Base-by-base conservation (phyloP, 352 stramenopile genomes). In the Phytophthora litchii region DNA sequence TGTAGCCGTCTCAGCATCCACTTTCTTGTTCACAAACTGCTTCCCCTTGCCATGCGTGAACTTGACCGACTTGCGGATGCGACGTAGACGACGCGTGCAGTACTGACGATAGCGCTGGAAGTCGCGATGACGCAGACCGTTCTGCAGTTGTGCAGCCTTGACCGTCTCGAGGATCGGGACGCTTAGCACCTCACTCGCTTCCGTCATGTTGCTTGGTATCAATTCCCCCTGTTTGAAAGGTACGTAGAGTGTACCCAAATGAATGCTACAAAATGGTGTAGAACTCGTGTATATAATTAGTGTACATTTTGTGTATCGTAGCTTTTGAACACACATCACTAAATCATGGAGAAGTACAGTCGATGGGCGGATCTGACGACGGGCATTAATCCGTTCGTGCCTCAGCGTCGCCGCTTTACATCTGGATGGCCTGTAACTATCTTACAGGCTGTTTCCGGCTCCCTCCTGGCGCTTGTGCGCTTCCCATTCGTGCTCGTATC, bases 101-200 rank as follows among this genome's bases (percentile, higher is more conserved):
- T 97, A 96, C 77, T 97, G 86, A 21, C 89, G 84, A 68, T 97
- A 97, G 27, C 89, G 88, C 70, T 91, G 83, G 72, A 96, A 97
- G 76, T 97, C 88, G 54, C 88, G 86, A 63, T 96, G 85, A 47
- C 88, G 81, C 63, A 97, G 65, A 3, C 90, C 90, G 47, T 97
- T 97, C 69, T 95, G 83, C 60, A 95, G 62, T 69, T 97, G 90
- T 66, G 83, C 82, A 46, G 85, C 83, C 78, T 95, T 95, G 40
- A 96, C 83, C 2, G 85, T 91, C 81, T 97, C 88, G 47, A 94
- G 49, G 61, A 94, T 83, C 41, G 73, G 76, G 10, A 83, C 67
- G 51, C 70, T 86, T 36, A 83, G 67, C 53, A 79, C 71, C 32
- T 82, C 72, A 31, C 44, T 67, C 54, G 47, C 51, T 78, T 76